These are phyloP conservation scores for Thinopyrum elongatum DNA, from an alignment of 176 grass and related monocot genomes.

Conservation along the genomic window DNA sequence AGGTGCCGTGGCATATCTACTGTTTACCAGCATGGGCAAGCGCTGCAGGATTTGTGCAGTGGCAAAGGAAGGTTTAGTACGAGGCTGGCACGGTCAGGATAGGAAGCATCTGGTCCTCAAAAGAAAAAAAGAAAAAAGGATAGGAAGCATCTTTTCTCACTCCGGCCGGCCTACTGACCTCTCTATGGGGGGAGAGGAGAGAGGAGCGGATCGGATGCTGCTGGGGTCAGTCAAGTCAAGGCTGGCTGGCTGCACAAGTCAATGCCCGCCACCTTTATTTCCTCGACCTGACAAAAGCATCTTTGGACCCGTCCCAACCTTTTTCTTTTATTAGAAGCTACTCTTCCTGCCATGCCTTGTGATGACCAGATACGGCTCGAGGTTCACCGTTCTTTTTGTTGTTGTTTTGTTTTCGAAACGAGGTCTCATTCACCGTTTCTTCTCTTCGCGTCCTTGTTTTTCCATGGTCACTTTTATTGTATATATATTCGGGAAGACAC, in stretches of 20 bases:
- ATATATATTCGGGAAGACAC: too few relatives aligned
- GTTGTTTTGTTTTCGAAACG: background rate
- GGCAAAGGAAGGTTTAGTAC: background rate
- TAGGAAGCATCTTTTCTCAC: slow-evolving; percentile 6
- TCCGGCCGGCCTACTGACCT: background rate
- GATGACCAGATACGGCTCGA: background rate
- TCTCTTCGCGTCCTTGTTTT: too few relatives aligned
- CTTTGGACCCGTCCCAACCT: background rate
- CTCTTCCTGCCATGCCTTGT: background rate
- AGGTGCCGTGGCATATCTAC: background rate
- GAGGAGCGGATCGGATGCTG: slow-evolving; percentile 1
- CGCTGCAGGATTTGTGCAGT: background rate
- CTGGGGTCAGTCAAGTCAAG: slow-evolving; percentile 5
- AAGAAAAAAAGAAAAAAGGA: too few relatives aligned
- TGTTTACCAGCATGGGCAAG: background rate
- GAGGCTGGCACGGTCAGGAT: background rate
- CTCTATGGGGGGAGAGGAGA: background rate
- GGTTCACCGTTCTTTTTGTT: background rate
- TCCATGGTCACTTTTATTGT: too few relatives aligned
- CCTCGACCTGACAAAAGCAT: slow-evolving; percentile 14
- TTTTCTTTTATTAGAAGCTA: background rate
- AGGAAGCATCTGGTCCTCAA: background rate
- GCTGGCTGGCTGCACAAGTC: slow-evolving; percentile 2
- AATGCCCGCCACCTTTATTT: slow-evolving; percentile 28
- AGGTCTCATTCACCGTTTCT: too few relatives aligned